A percentile compares a stretch with the other conserved stretches of the same genome.
Evolutionary conservation across 1,284 basidiomycete genomes (phyloP).

Genomic region (Leccinum pachyderme): DNA sequence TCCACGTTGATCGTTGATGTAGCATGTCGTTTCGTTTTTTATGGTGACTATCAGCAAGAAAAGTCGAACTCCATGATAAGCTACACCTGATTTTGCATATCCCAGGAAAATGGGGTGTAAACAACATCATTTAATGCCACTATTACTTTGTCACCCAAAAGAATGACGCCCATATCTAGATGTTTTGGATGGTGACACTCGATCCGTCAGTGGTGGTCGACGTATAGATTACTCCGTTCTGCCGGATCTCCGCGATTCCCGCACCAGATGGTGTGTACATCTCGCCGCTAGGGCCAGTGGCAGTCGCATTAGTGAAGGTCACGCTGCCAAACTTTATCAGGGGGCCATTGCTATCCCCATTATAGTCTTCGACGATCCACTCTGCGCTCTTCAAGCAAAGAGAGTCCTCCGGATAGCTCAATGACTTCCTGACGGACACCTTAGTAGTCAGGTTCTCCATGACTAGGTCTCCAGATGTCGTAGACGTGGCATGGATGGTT

Average conservation of each 20-base stretch:
- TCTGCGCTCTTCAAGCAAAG: constrained; percentile 24
- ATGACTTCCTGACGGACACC: neutral
- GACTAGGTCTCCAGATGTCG: constrained; percentile 18
- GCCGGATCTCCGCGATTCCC: constrained; percentile 15
- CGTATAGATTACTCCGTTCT: constrained; percentile 15
- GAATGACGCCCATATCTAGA: neutral
- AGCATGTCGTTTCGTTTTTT: constrained; percentile 1
- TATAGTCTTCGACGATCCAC: constrained; percentile 28
- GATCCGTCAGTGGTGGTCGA: constrained; percentile 5
- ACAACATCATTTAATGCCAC: too few species aligned
- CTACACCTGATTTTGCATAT: too few species aligned
- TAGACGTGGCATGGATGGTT: constrained; percentile 16
- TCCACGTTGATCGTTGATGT: constrained; percentile 7
- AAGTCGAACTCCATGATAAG: neutral
- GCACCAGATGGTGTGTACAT: constrained; percentile 16
- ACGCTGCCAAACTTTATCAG: constrained; percentile 21
- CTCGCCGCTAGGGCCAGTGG: constrained; percentile 4
- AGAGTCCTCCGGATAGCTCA: constrained; percentile 13
- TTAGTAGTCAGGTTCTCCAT: constrained; percentile 20
- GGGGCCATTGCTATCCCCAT: neutral
- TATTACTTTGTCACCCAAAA: neutral
- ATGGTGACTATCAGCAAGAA: neutral
- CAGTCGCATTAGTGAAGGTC: constrained; percentile 16
- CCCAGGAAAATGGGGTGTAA: too few species aligned
- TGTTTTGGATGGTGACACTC: constrained; percentile 4